Evolutionary conservation across 2,329 filamentous ascomycete genomes (phyloP).

Genomic region (Thelonectria discophora): DNA sequence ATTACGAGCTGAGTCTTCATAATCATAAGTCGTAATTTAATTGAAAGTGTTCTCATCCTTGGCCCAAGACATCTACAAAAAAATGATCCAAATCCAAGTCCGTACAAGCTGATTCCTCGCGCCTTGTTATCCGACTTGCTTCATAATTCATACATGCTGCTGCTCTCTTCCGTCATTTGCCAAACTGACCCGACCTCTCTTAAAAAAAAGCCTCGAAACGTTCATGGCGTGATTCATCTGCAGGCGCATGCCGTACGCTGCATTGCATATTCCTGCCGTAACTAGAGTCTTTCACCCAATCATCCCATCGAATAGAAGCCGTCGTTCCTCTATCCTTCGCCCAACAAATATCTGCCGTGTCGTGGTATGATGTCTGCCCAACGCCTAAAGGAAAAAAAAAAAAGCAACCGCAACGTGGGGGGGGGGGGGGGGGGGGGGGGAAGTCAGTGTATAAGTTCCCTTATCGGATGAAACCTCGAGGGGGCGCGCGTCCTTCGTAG

Average conservation of each 20-base stretch:
- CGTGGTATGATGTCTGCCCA: constrained; percentile 11
- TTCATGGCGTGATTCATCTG: constrained; percentile 4
- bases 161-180: constrained; percentile 4
- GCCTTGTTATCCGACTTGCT: constrained; percentile 6
- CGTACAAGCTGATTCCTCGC: constrained; percentile 11
- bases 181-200: constrained; percentile 16
- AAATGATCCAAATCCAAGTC: constrained; percentile 1
- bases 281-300: constrained; percentile 14
- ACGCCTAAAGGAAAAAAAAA: constrained; percentile 21
- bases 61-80: constrained; percentile 17
- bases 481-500: constrained; percentile 60
- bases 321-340: constrained; percentile 18
- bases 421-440: too few relatives aligned
- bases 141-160: constrained; percentile 25
- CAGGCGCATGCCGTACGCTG: constrained; percentile 2
- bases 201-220: constrained; percentile 4
- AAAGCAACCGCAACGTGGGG: constrained; percentile 6
- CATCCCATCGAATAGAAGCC: constrained; percentile 4
- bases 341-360: constrained; percentile 1
- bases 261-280: constrained; percentile 16
- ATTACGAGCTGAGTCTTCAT: not conserved
- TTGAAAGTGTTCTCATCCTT: constrained; percentile 15
- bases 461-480: constrained; percentile 42
- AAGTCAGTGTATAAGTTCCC: constrained; percentile 4
- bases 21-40: constrained; percentile 22